phyloP scores from a whole-genome alignment of 352 stramenopile species.

The Globisporangium abappressorium region DNA sequence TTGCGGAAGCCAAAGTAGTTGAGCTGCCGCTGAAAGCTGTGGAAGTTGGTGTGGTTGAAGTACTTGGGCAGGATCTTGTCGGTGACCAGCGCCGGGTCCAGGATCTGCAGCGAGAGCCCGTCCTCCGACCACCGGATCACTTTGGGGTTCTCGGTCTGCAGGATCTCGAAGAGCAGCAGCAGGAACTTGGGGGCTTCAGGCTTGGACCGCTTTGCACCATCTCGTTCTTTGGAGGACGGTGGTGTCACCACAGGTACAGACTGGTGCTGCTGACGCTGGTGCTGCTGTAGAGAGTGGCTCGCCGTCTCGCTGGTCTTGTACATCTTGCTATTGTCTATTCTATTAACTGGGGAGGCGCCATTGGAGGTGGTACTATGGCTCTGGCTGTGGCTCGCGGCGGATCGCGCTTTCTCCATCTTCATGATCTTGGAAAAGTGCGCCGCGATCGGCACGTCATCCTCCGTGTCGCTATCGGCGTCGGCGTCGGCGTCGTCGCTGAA shows the following conservation, averaged over 20 bases:
- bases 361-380: neutral
- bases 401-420: conserved; percentile 13
- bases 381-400: neutral
- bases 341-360: conserved; percentile 1
- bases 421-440: conserved; percentile 13
- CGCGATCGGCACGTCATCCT: conserved; percentile 16
- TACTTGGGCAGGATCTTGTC: conserved; percentile 81
- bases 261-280: conserved; percentile 1
- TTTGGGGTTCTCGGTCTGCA: conserved; percentile 41
- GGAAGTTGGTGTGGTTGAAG: conserved; percentile 89
- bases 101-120: conserved; percentile 43
- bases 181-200: conserved; percentile 53
- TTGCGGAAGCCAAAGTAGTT: conserved; percentile 89
- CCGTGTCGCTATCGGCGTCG: conserved; percentile 14
- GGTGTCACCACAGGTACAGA: neutral
- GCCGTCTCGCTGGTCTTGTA: conserved; percentile 1
- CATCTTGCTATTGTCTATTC: conserved; percentile 9
- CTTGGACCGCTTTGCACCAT: conserved; percentile 28
- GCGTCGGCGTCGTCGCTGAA: conserved; percentile 4
- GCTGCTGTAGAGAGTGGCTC: conserved; percentile 2
- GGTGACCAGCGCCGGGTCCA: conserved; percentile 48
- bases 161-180: conserved; percentile 51
- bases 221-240: conserved; percentile 2
- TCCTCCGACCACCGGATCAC: conserved; percentile 55
- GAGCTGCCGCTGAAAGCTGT: conserved; percentile 86